Percentiles rank a stretch among this genome's conserved stretches.
These are phyloP conservation scores for Tuber microsphaerosporum DNA, from an alignment of 495 filamentous ascomycete genomes.

Conservation along the genomic window DNA sequence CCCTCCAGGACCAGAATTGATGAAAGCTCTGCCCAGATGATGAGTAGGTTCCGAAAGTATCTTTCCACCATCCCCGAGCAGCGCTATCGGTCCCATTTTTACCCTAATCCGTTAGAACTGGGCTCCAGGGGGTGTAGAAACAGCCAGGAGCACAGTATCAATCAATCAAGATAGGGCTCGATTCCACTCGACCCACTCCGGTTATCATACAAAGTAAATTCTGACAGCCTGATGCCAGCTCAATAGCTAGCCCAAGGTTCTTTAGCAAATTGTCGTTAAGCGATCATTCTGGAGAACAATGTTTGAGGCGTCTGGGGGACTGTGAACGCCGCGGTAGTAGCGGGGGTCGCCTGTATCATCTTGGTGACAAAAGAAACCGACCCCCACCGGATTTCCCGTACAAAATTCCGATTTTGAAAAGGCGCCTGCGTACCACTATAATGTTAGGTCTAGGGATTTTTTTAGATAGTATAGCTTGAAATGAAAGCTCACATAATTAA, in stretches of 20 bases:
- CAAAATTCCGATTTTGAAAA: too few relatives aligned
- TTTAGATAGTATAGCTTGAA: too few relatives aligned
- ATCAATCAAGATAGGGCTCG: constrained; percentile 53
- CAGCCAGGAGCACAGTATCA: constrained; percentile 55
- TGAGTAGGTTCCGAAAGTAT: constrained; percentile 50
- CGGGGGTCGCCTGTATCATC: neutral
- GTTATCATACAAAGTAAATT: constrained; percentile 47
- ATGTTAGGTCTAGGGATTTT: too few relatives aligned
- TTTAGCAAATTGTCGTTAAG: constrained; percentile 47
- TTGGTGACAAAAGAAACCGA: too few relatives aligned
- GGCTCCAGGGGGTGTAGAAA: constrained; percentile 50
- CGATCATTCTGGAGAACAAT: constrained; percentile 49
- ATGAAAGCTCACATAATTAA: too few relatives aligned
- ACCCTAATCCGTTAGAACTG: constrained; percentile 45
- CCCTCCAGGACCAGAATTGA: constrained; percentile 54
- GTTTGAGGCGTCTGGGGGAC: constrained; percentile 31
- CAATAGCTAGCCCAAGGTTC: constrained; percentile 44
- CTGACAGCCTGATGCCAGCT: constrained; percentile 48
- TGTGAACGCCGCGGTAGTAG: constrained; percentile 8
- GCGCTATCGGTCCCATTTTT: constrained; percentile 50
- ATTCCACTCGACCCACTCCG: constrained; percentile 47
- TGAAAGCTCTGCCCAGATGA: constrained; percentile 51
- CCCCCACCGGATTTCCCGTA: too few relatives aligned
- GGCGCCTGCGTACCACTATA: too few relatives aligned
- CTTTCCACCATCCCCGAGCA: constrained; percentile 48